Evolutionary conservation across 345 rosid genomes (phyloP).

Genomic region (Erucastrum elatum): DNA sequence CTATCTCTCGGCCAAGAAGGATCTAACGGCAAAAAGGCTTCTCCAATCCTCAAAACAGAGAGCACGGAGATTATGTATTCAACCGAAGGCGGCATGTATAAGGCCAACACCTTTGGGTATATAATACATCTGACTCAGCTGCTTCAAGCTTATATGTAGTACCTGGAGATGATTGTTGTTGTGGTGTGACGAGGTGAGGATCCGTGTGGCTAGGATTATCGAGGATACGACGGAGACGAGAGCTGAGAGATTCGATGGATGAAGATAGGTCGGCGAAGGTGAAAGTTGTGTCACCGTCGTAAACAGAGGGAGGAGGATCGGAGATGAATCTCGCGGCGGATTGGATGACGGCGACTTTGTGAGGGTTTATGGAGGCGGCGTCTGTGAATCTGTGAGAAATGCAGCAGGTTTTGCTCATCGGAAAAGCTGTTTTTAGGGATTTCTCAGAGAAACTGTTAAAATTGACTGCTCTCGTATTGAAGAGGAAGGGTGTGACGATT

Average conservation of each 20-base stretch:
- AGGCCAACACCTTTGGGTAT: slow-evolving; percentile 63
- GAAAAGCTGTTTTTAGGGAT: background rate
- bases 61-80: slow-evolving; percentile 79
- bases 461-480: no score
- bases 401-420: slow-evolving; percentile 62
- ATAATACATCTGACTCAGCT: slow-evolving; percentile 26
- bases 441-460: background rate
- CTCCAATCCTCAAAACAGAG: slow-evolving; percentile 77
- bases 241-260: slow-evolving; percentile 54
- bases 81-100: slow-evolving; percentile 74
- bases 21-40: slow-evolving; percentile 85
- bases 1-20: slow-evolving; percentile 87
- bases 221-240: slow-evolving; percentile 59
- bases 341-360: slow-evolving; percentile 60
- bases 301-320: slow-evolving; percentile 37
- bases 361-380: slow-evolving; percentile 53
- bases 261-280: slow-evolving; percentile 53
- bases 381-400: slow-evolving; percentile 58
- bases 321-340: slow-evolving; percentile 34
- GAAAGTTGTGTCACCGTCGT: slow-evolving; percentile 65
- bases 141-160: slow-evolving; percentile 25
- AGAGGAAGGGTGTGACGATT: no score
- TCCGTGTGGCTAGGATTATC: slow-evolving; percentile 38
- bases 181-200: slow-evolving; percentile 45
- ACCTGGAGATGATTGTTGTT: slow-evolving; percentile 35